Evolutionary conservation across 345 rosid species (phyloP).

Genomic region (Camelina laxa): DNA sequence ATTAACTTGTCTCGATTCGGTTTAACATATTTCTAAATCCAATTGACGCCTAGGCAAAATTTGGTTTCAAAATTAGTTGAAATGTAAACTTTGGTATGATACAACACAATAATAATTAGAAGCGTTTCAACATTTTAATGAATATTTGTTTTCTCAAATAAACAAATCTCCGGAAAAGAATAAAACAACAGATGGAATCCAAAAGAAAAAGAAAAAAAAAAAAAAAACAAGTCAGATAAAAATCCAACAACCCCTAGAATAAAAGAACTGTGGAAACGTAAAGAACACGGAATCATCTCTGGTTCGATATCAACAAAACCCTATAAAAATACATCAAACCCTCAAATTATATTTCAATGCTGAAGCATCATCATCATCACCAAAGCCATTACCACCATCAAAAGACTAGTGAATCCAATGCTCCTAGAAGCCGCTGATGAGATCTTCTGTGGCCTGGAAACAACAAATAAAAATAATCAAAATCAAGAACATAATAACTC

Average conservation of each 20-base stretch:
- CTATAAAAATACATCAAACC: conserved; percentile 24
- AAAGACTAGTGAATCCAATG: conserved; percentile 21
- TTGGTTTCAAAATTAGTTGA: not conserved
- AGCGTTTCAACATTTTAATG: conserved; percentile 20
- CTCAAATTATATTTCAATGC: conserved; percentile 31
- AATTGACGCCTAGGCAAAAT: too few relatives aligned
- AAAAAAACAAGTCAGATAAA: conserved; percentile 33
- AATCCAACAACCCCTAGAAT: conserved; percentile 34
- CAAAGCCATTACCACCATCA: conserved; percentile 29
- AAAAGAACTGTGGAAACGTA: conserved; percentile 42
- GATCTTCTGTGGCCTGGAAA: conserved; percentile 78
- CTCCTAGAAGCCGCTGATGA: conserved; percentile 49
- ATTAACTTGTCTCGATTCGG: too few relatives aligned
- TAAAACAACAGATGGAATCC: conserved; percentile 41
- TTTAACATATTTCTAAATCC: too few relatives aligned
- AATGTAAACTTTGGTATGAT: not conserved
- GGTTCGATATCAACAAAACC: conserved; percentile 43
- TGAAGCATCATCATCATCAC: conserved; percentile 44
- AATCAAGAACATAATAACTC: conserved; percentile 22
- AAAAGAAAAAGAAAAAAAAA: not conserved
- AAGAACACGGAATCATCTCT: conserved; percentile 35
- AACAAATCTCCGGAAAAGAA: conserved; percentile 34
- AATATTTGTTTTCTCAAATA: conserved; percentile 29
- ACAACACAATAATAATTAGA: not conserved
- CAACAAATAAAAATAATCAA: not conserved